Percentiles rank a stretch among this genome's conserved stretches.
Conservation (phyloP, 225 moss, liverwort and hornwort species). For the Neckera pumila region DNA sequence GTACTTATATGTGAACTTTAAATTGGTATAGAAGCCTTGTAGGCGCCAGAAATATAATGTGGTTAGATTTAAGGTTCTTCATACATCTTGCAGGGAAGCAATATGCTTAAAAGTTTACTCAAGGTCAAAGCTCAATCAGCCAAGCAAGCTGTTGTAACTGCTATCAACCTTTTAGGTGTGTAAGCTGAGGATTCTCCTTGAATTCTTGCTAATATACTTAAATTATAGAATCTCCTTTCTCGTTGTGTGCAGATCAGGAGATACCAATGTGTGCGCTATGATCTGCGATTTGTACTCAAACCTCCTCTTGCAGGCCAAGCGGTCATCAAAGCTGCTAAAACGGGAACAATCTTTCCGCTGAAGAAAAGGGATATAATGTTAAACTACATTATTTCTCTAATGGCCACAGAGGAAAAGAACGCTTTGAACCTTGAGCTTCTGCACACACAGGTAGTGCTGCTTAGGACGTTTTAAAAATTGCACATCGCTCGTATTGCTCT, state of each 20-base stretch:
- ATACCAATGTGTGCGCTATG: neutral
- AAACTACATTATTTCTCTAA: conserved; percentile 61
- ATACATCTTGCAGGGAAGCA: conserved; percentile 57
- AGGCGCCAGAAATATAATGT: neutral
- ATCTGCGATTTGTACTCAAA: neutral
- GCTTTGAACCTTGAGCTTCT: conserved; percentile 38
- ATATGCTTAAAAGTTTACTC: conserved; percentile 70
- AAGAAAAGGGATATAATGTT: conserved; percentile 77
- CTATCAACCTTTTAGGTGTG: conserved; percentile 72
- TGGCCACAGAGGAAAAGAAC: conserved; percentile 33
- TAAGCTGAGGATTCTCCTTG: neutral
- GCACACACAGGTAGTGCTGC: conserved; percentile 64
- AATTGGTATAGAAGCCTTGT: neutral
- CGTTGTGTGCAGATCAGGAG: neutral
- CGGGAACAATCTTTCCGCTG: conserved; percentile 63
- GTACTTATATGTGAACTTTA: neutral
- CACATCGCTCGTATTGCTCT: neutral
- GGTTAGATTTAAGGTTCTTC: neutral
- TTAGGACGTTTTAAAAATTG: neutral
- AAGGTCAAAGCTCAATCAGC: conserved; percentile 72
- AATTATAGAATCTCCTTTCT: neutral
- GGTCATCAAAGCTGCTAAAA: conserved; percentile 64
- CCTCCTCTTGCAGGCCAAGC: conserved; percentile 58
- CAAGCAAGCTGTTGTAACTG: conserved; percentile 87
- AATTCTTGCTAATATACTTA: neutral